These are phyloP conservation scores for Soucietia sequanensis DNA, from an alignment of 805 yeast species.

Conservation along the genomic window DNA sequence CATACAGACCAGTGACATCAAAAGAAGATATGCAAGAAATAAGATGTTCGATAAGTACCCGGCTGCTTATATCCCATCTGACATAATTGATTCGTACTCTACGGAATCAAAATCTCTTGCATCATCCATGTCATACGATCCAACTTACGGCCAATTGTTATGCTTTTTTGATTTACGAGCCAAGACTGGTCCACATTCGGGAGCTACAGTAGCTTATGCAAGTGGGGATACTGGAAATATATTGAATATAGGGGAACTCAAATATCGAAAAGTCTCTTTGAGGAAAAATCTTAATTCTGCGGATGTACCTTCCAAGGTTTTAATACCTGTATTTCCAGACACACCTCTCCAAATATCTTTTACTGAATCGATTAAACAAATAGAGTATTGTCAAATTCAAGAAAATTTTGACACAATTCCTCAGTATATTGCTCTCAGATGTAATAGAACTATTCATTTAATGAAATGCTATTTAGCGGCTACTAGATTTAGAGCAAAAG, in stretches of 20 bases:
- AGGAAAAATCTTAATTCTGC: neutral
- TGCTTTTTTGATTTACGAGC: slow-evolving; percentile 14
- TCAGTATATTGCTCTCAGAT: slow-evolving; percentile 35
- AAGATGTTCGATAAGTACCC: neutral
- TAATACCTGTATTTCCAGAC: slow-evolving; percentile 8
- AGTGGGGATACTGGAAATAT: slow-evolving; percentile 31
- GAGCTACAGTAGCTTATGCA: slow-evolving; percentile 21
- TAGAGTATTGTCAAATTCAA: slow-evolving; percentile 28
- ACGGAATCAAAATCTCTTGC: slow-evolving; percentile 24
- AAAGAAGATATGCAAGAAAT: neutral
- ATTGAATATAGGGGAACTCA: slow-evolving; percentile 17
- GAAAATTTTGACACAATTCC: slow-evolving; percentile 18
- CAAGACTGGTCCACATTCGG: slow-evolving; percentile 3
- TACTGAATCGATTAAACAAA: slow-evolving; percentile 40
- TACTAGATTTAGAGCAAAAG: slow-evolving; percentile 3
- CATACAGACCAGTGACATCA: too few species aligned
- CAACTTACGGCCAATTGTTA: slow-evolving; percentile 28
- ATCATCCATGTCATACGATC: slow-evolving; percentile 31
- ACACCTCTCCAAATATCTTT: slow-evolving; percentile 20
- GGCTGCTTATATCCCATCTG: slow-evolving; percentile 20
- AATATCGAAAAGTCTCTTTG: neutral
- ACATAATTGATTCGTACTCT: slow-evolving; percentile 16
- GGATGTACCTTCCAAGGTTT: slow-evolving; percentile 12
- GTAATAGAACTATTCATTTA: slow-evolving; percentile 15
- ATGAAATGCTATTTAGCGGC: neutral